A percentile compares a stretch with the other conserved stretches of the same genome.
phyloP scores from a whole-genome alignment of 164 flowering plant genomes.

The Stephania yunnanensis region DNA sequence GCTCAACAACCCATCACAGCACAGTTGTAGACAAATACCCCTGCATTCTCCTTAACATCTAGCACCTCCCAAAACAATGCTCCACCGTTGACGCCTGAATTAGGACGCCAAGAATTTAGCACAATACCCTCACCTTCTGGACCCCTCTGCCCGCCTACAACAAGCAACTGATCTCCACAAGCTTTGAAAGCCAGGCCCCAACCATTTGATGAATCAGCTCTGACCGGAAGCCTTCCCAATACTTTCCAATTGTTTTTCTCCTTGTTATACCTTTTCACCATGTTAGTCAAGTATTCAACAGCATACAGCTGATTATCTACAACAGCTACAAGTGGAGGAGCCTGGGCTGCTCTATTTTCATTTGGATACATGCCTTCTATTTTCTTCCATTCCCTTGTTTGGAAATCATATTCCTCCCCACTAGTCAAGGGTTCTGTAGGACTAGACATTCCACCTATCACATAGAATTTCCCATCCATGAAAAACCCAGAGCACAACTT shows the following conservation, averaged over 20 bases:
- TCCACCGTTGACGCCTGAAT: conserved; percentile 37
- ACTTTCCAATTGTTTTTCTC: conserved; percentile 46
- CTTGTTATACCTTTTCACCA: conserved; percentile 56
- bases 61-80: conserved; percentile 50
- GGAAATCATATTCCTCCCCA: conserved; percentile 58
- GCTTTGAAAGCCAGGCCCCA: conserved; percentile 80
- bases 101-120: conserved; percentile 52
- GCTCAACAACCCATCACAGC: conserved; percentile 67
- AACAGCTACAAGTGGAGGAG: conserved; percentile 76
- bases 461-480: conserved; percentile 62
- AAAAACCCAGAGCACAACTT: conserved; percentile 63
- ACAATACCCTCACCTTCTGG: conserved; percentile 58
- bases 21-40: conserved; percentile 67
- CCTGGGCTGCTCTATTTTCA: conserved; percentile 49
- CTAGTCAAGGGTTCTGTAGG: conserved; percentile 43
- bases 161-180: conserved; percentile 48
- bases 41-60: conserved; percentile 44
- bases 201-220: conserved; percentile 56
- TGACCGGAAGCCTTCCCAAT: conserved; percentile 57
- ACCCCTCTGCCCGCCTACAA: conserved; percentile 60
- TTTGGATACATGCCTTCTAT: conserved; percentile 60
- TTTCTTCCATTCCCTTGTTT: conserved; percentile 47
- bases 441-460: conserved; percentile 57
- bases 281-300: conserved; percentile 45
- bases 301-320: conserved; percentile 59